Conservation (phyloP, 2,329 filamentous ascomycete genomes). For the Ophiocordyceps robertsii region DNA sequence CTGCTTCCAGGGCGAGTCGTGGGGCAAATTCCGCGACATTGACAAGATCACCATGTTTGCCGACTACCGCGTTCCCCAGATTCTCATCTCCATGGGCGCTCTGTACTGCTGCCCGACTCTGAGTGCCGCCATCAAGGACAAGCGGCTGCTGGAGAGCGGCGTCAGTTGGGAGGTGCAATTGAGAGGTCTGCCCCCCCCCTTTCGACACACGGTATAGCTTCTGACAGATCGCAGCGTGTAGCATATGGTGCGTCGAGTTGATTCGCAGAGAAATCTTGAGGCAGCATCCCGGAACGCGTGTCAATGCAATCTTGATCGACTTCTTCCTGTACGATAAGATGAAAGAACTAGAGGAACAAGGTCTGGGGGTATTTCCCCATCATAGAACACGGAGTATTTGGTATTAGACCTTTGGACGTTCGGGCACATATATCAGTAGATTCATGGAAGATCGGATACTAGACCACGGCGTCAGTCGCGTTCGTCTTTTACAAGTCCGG, state of each 20-base stretch:
- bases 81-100: slow-evolving; percentile 71
- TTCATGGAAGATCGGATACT: neutral
- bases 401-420: slow-evolving; percentile 45
- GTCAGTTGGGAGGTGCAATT: slow-evolving; percentile 76
- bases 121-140: slow-evolving; percentile 52
- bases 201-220: neutral
- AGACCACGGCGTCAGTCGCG: neutral
- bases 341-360: slow-evolving; percentile 62
- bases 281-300: slow-evolving; percentile 53
- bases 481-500: too few species aligned
- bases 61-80: slow-evolving; percentile 93
- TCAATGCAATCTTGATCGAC: slow-evolving; percentile 89
- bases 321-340: slow-evolving; percentile 95
- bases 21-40: slow-evolving; percentile 78
- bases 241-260: slow-evolving; percentile 91
- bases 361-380: slow-evolving; percentile 51
- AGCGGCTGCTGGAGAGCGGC: slow-evolving; percentile 55
- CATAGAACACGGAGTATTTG: slow-evolving; percentile 89
- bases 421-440: neutral
- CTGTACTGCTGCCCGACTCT: slow-evolving; percentile 74
- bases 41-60: slow-evolving; percentile 97
- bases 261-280: slow-evolving; percentile 68
- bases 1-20: slow-evolving; percentile 71
- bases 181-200: slow-evolving; percentile 41
- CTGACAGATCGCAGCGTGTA: slow-evolving; percentile 47